phyloP scores from a whole-genome alignment of 2,329 filamentous ascomycete species.

The Paecilomyces formosus region DNA sequence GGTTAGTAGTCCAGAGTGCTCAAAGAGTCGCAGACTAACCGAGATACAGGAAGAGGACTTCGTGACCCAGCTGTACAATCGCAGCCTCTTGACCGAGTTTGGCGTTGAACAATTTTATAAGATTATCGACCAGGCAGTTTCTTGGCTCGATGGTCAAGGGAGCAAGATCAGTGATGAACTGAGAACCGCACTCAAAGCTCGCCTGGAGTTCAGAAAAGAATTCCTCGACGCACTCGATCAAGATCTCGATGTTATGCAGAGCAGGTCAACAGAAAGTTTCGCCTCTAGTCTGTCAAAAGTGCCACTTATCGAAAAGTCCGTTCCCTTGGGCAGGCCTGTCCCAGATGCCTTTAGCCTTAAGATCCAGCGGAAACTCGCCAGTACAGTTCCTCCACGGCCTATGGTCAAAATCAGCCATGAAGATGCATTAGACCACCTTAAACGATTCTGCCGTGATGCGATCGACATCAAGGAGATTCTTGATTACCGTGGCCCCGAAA shows the following conservation, averaged over 20 bases:
- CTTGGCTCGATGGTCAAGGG: conserved; percentile 38
- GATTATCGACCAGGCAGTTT: conserved; percentile 49
- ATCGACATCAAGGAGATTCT: conserved; percentile 61
- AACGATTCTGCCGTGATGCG: conserved; percentile 64
- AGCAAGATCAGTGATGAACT: conserved; percentile 27
- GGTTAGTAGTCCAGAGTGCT: conserved; percentile 39
- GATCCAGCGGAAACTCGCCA: conserved; percentile 83
- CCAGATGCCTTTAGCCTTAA: conserved; percentile 81
- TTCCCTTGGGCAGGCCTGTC: conserved; percentile 56
- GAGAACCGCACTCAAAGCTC: conserved; percentile 51
- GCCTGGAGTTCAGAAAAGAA: conserved; percentile 59
- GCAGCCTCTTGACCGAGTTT: conserved; percentile 63
- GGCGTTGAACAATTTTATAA: conserved; percentile 49
- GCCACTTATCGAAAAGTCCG: conserved; percentile 51
- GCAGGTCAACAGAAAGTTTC: conserved; percentile 21
- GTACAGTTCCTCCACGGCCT: conserved; percentile 85
- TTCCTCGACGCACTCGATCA: conserved; percentile 35
- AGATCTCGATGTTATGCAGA: conserved; percentile 23
- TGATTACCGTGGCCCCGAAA: conserved; percentile 60
- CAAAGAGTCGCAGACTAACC: conserved; percentile 9
- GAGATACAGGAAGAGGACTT: conserved; percentile 80
- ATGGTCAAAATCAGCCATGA: conserved; percentile 71
- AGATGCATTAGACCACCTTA: conserved; percentile 63
- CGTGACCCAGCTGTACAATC: conserved; percentile 81
- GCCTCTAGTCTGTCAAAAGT: conserved; percentile 37